Conservation (phyloP, 176 grass and related monocot genomes). For the Sorghum bicolor region DNA sequence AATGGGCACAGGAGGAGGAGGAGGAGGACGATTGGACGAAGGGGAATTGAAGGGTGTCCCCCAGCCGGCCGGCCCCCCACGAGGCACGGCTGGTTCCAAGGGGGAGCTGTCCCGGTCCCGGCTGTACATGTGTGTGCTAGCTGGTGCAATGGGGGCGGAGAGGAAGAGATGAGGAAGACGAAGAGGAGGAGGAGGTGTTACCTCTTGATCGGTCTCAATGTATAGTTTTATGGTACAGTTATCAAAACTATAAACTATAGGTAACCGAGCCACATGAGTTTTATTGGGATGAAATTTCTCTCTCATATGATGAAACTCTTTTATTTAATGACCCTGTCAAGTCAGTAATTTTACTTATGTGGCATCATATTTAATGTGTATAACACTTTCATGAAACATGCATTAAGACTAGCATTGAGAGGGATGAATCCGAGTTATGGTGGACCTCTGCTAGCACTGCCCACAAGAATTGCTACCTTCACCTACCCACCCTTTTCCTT, state of each 20-base stretch:
- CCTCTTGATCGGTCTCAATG: no score
- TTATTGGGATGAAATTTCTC: no score
- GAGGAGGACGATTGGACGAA: not conserved
- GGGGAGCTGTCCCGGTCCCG: slow-evolving; percentile 7
- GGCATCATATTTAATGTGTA: no score
- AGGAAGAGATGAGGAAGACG: not conserved
- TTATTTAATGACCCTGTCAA: no score
- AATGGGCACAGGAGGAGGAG: not conserved
- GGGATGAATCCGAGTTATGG: not conserved
- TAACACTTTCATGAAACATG: no score
- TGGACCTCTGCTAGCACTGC: slow-evolving; percentile 31
- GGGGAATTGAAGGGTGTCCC: not conserved
- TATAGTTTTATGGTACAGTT: no score
- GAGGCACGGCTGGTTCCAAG: slow-evolving; percentile 27
- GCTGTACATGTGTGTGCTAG: not conserved
- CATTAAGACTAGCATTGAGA: no score
- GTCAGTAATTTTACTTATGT: no score
- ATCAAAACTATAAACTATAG: no score
- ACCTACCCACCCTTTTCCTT: slow-evolving; percentile 30
- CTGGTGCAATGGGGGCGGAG: not conserved
- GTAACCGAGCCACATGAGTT: no score
- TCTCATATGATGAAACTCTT: no score
- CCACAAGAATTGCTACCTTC: slow-evolving; percentile 44
- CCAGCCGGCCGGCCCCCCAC: slow-evolving; percentile 12
- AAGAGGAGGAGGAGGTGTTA: not conserved